Base-by-base conservation (phyloP, 176 grass and related monocot species). In the Zea mays region DNA sequence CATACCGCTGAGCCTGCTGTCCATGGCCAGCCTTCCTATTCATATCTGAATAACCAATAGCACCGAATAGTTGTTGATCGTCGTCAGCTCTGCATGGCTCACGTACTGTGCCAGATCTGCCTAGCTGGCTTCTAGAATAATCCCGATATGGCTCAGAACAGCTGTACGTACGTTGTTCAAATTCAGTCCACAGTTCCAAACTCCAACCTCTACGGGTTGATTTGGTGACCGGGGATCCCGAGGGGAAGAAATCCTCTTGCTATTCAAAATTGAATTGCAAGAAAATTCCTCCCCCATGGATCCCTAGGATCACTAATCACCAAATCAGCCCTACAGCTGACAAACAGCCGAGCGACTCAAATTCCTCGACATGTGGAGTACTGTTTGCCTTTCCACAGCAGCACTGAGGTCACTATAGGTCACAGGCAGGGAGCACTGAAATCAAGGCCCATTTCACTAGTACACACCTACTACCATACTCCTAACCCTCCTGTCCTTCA, bases 1-100 rank as follows among this genome's bases (percentile, higher is more conserved):
- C 71, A 65, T 63, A 65, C 57, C 65, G 56, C 41, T 59, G 57
- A 58, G 27, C 27, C 27, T 42, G 61, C 68, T 83, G 85, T 67
- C 67, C 44, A 12, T 79, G 61, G 49, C 61, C 41, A 3, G 47
- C 40, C 27, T 27, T 27, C 27, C 7, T 71, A 50, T 71, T 84
- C 33, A 76, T 81, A 1, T n/a, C 33, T n/a, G 4, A 41, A 20
- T 45, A 56, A 0, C 54, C 33, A 55, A 15, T 27, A 78, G 17
- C 6, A 59, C 71, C 20, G 3, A 40, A 0, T 6, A 58, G 64
- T 36, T 67, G 64, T 36, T 67, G 13, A 50, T 36, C 12, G 17
- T 64, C 27, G 27, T 27, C 27, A 27, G 27, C 27, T 27, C 27
- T 27, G 27, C 27, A 27, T 27, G 27, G 27, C 27, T 27, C 27